Conservation (phyloP, 2,329 filamentous ascomycete genomes). For the Monosporascus sp. region DNA sequence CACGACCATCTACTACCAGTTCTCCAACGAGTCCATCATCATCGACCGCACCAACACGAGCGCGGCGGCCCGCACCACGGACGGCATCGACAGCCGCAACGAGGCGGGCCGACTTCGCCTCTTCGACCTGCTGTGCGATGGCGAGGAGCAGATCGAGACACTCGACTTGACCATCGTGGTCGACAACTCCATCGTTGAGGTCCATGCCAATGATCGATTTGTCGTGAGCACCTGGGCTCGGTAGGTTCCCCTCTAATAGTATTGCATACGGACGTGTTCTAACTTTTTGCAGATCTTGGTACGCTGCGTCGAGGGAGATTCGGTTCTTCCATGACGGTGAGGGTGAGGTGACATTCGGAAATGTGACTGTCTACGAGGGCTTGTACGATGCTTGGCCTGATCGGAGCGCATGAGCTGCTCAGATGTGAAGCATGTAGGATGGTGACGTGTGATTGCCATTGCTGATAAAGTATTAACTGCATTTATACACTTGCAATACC, state of each 20-base stretch:
- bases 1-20: conserved; percentile 38
- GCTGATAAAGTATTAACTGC: too few species aligned
- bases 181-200: conserved; percentile 31
- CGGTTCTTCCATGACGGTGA: conserved; percentile 29
- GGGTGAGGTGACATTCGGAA: conserved; percentile 24
- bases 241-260: conserved; percentile 19
- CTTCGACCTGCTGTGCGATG: conserved; percentile 30
- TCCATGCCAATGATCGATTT: conserved; percentile 36
- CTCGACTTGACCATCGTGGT: conserved; percentile 36
- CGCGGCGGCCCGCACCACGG: conserved; percentile 32
- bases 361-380: conserved; percentile 30
- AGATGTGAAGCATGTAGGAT: not conserved
- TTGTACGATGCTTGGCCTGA: conserved; percentile 33
- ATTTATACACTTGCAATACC: too few species aligned
- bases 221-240: conserved; percentile 37
- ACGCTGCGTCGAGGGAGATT: conserved; percentile 27
- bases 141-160: conserved; percentile 26
- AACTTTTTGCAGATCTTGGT: conserved; percentile 28
- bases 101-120: conserved; percentile 33
- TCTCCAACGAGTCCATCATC: conserved; percentile 36
- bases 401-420: conserved; percentile 1
- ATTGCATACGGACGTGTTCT: conserved; percentile 8
- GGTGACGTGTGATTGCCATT: too few species aligned
- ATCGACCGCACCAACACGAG: conserved; percentile 36
- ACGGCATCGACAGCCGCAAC: conserved; percentile 30